These are phyloP conservation scores for Alternaria longipes DNA, from an alignment of 2,329 filamentous ascomycete genomes.

Conservation along the genomic window DNA sequence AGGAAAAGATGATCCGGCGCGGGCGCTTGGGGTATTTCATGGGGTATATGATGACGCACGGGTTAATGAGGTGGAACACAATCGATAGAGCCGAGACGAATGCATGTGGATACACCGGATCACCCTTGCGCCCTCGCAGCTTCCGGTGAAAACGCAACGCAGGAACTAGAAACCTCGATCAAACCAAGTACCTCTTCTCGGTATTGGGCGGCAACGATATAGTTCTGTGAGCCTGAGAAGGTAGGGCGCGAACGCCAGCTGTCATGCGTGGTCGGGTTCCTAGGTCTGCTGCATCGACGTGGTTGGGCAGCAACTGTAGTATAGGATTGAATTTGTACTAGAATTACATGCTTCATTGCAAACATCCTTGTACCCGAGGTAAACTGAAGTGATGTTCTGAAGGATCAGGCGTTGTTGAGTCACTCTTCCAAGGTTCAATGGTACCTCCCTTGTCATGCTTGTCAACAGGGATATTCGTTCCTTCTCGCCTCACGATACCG, in stretches of 20 bases:
- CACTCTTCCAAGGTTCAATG: constrained; percentile 6
- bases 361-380: constrained; percentile 6
- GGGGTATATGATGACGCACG: constrained; percentile 39
- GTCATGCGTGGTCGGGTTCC: constrained; percentile 31
- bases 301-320: constrained; percentile 37
- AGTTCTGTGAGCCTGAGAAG: constrained; percentile 24
- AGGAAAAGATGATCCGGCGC: constrained; percentile 35
- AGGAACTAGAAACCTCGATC: constrained; percentile 20
- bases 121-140: constrained; percentile 19
- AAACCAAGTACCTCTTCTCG: constrained; percentile 12
- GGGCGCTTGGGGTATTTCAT: constrained; percentile 40
- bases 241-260: constrained; percentile 30
- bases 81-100: constrained; percentile 23
- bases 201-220: constrained; percentile 35
- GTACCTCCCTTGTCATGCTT: constrained; percentile 3
- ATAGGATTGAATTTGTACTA: constrained; percentile 28
- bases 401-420: constrained; percentile 18
- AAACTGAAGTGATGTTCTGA: constrained; percentile 6
- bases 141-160: constrained; percentile 28
- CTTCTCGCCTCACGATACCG: constrained; percentile 27
- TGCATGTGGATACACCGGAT: constrained; percentile 32
- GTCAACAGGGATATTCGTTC: constrained; percentile 17
- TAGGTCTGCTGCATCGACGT: constrained; percentile 10
- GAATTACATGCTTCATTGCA: constrained; percentile 30
- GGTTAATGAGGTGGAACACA: constrained; percentile 29